Conservation (phyloP, 2,329 filamentous ascomycete genomes). For the Orbilia blumenaviensis region DNA sequence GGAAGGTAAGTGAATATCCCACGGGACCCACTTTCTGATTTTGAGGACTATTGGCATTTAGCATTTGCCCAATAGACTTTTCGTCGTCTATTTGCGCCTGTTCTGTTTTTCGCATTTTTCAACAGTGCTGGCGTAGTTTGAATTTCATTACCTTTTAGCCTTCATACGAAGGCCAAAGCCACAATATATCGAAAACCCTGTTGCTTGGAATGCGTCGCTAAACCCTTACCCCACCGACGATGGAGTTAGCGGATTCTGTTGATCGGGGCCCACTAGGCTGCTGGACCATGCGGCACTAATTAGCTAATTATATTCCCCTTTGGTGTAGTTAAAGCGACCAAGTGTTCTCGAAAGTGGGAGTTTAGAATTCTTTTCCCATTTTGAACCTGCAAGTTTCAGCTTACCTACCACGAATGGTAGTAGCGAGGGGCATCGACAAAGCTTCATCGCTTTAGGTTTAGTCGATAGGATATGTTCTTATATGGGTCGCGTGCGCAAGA, state of each 20-base stretch:
- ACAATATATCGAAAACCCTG: not conserved
- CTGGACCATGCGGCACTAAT: conserved; percentile 22
- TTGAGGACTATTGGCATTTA: not conserved
- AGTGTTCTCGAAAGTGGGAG: conserved; percentile 19
- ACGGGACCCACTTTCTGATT: not conserved
- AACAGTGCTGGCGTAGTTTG: not conserved
- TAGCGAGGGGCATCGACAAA: conserved; percentile 15
- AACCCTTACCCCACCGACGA: conserved; percentile 1
- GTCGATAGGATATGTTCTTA: conserved; percentile 6
- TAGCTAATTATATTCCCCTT: conserved; percentile 46
- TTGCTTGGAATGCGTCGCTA: conserved; percentile 8
- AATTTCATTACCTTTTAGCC: not conserved
- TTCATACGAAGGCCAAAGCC: not conserved
- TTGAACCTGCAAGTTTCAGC: conserved; percentile 17
- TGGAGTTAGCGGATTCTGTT: not conserved
- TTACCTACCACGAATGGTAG: conserved; percentile 13
- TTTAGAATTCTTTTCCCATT: conserved; percentile 7
- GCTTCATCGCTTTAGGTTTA: conserved; percentile 24
- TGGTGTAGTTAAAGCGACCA: conserved; percentile 12
- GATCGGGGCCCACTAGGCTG: conserved; percentile 18
- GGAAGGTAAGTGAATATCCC: not conserved
- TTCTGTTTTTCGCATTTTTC: not conserved
- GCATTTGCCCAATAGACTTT: not conserved
- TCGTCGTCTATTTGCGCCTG: not conserved
- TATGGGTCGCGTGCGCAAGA: conserved; percentile 27